These are phyloP conservation scores for Serpula lacrymans DNA, from an alignment of 768 basidiomycete species.

Conservation along the genomic window DNA sequence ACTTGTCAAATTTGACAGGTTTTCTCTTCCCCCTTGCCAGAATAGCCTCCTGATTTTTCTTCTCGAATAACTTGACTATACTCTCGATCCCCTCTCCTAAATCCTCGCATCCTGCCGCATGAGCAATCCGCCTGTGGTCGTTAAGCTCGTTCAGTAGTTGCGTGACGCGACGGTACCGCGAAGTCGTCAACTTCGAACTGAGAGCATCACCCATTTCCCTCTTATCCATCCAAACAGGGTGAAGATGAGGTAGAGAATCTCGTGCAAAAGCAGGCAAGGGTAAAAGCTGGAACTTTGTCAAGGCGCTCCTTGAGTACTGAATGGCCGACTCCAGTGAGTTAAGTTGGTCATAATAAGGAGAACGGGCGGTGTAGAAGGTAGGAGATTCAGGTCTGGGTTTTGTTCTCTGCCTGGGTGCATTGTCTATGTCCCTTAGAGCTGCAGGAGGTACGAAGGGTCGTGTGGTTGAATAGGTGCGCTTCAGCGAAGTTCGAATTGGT, in stretches of 20 bases:
- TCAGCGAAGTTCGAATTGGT: too few species aligned
- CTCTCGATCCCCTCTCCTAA: slow-evolving; percentile 47
- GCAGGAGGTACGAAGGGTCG: slow-evolving; percentile 35
- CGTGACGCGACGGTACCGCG: slow-evolving; percentile 66
- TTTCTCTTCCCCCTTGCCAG: slow-evolving; percentile 50
- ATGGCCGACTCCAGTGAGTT: slow-evolving; percentile 64
- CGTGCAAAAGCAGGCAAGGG: slow-evolving; percentile 75
- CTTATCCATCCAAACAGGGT: slow-evolving; percentile 67
- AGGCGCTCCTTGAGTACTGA: slow-evolving; percentile 48
- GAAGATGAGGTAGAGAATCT: slow-evolving; percentile 52
- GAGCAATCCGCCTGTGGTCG: slow-evolving; percentile 57
- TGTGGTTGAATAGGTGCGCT: slow-evolving; percentile 10
- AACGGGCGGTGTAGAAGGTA: slow-evolving; percentile 80
- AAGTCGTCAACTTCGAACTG: slow-evolving; percentile 56
- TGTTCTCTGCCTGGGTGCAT: not conserved
- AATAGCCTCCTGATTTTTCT: slow-evolving; percentile 51
- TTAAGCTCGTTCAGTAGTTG: slow-evolving; percentile 64
- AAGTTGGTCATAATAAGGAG: slow-evolving; percentile 72
- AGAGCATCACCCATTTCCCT: slow-evolving; percentile 57
- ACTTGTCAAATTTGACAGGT: slow-evolving; percentile 60
- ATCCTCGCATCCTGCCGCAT: slow-evolving; percentile 53
- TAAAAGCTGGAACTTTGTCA: slow-evolving; percentile 64
- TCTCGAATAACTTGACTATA: slow-evolving; percentile 63
- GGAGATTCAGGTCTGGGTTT: slow-evolving; percentile 55
- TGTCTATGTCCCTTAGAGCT: slow-evolving; percentile 21